Base-by-base conservation (phyloP, 495 filamentous ascomycete species). In the Choiromyces venosus region DNA sequence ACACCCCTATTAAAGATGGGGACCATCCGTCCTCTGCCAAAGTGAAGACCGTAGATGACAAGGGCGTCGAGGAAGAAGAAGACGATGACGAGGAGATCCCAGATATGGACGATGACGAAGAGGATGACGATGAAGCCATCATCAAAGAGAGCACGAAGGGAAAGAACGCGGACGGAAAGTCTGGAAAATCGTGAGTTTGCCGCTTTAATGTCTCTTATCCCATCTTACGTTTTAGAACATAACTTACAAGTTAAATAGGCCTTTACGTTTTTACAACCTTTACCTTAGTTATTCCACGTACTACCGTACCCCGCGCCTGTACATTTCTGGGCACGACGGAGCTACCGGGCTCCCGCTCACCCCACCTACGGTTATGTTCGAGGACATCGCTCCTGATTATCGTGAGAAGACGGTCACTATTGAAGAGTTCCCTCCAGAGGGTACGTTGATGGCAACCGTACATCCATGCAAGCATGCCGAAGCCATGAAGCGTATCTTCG, bases 331-430 rank as follows among this genome's bases (percentile, higher is more conserved):
- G 72, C 97, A 97, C 82, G 79, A 81, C 61, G 80, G 80, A 14
- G 85, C 88, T 4, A 87, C 91, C n/a, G 87, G 89, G 70, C 91
- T 92, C 35, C 89, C 92, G 75, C 94, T 96, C 7, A 91, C 97
- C 36, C 87, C 91, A 8, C 96, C 95, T 3, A 88, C 91, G 36
- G 86, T 91, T 36, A 98, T 99, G 96, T 97, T 98, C 91, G 95
- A 99, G 81, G 96, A 99, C 79, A 98, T 99, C 78, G 91, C 97
- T 38, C 94, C 96, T 78, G 96, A 99, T 86, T 99, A 99, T 86
- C 96, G 97, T 81, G 94, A 98, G 84, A 99, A 99, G 85, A 99
- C 95, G 10, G 95, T 99, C 73, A 99, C 96, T 21, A 88, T 98
- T 56, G 96, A 99, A 83, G 93, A 97, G 82, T 99, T 99, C 82